A percentile compares a stretch with the other conserved stretches of the same genome.
Conservation (phyloP, 257 asterid genomes). For the Solanum commersonii region DNA sequence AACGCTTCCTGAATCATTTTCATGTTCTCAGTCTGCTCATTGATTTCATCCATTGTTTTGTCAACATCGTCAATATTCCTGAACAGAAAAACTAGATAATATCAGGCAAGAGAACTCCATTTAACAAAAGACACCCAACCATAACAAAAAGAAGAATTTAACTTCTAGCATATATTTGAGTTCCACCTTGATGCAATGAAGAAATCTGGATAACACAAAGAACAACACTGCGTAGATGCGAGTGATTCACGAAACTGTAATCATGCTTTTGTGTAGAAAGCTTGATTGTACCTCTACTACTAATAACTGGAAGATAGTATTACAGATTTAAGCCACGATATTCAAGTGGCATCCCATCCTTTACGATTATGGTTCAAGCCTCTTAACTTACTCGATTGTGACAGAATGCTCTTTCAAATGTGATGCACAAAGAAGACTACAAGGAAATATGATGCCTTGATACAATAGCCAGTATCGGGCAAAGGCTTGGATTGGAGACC, state of each 20-base stretch:
- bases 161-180: not conserved
- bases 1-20: constrained; percentile 74
- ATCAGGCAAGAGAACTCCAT: not conserved
- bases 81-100: not conserved
- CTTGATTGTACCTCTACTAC: not conserved
- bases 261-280: not conserved
- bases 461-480: not conserved
- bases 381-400: not conserved
- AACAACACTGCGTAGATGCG: not conserved
- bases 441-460: not conserved
- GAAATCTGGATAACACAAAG: not conserved
- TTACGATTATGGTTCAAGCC: not conserved
- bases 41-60: constrained; percentile 86
- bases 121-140: not conserved
- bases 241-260: not conserved
- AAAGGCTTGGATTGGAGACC: not conserved
- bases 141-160: not conserved
- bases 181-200: not conserved
- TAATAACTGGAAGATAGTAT: not conserved
- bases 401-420: not conserved
- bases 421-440: not conserved
- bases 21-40: constrained; percentile 85
- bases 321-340: not conserved
- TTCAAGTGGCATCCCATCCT: not conserved
- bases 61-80: constrained; percentile 79